Evolutionary conservation across 805 yeast species (phyloP).

Genomic region (Kluyveromyces wickerhamii): DNA sequence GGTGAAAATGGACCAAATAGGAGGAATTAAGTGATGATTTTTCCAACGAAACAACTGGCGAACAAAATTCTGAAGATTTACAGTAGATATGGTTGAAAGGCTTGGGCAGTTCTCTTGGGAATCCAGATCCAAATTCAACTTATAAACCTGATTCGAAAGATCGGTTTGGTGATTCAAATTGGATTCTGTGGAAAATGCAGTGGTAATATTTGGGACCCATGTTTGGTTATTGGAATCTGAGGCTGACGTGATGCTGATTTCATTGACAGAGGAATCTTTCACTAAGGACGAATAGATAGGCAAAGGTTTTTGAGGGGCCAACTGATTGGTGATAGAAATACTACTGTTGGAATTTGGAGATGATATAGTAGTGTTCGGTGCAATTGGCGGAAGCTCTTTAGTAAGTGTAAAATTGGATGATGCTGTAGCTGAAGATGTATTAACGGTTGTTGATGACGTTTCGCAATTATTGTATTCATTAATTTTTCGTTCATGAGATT

Average conservation of each 20-base stretch:
- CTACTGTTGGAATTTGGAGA: background rate
- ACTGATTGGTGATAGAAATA: background rate
- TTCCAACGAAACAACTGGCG: constrained; percentile 23
- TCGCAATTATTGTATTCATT: background rate
- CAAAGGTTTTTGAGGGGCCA: background rate
- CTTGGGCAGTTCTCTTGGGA: constrained; percentile 1
- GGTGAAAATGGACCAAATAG: constrained; percentile 46
- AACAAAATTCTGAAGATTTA: constrained; percentile 27
- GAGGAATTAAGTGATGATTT: constrained; percentile 32
- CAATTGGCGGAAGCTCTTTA: background rate
- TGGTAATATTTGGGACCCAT: constrained; percentile 16
- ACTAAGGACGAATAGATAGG: constrained; percentile 2
- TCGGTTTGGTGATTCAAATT: constrained; percentile 3
- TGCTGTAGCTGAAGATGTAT: background rate
- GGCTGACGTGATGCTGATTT: constrained; percentile 18
- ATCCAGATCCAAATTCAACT: constrained; percentile 1
- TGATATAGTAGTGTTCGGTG: background rate
- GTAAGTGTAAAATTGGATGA: background rate
- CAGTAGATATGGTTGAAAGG: constrained; percentile 11
- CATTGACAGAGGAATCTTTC: constrained; percentile 11
- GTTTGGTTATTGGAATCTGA: constrained; percentile 21
- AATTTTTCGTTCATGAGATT: constrained; percentile 7
- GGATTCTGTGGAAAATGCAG: constrained; percentile 7
- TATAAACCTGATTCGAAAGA: constrained; percentile 4
- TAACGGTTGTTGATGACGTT: background rate